Evolutionary conservation across 2,329 filamentous ascomycete genomes (phyloP).

Genomic region (Ophiostoma sp.): DNA sequence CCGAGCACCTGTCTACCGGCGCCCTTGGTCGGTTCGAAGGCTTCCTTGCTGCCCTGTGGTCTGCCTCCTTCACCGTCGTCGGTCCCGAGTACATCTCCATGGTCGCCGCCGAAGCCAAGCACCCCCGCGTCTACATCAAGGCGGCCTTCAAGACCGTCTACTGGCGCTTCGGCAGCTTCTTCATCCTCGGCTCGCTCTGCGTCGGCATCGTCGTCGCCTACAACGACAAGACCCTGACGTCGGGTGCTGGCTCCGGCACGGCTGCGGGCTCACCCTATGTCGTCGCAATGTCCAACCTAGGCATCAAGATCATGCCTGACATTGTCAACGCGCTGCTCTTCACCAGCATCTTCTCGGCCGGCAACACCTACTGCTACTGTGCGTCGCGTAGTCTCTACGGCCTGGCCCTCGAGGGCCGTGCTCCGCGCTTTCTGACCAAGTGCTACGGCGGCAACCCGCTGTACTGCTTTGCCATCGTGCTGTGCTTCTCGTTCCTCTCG

Average conservation of each 20-base stretch:
- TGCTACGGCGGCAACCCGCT: conserved; percentile 39
- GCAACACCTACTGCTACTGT: conserved; percentile 53
- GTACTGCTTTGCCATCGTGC: conserved; percentile 36
- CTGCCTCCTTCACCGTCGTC: conserved; percentile 38
- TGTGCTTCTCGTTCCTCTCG: conserved; percentile 36
- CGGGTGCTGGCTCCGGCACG: conserved; percentile 37
- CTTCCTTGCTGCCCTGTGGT: conserved; percentile 32
- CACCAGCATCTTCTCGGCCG: conserved; percentile 53
- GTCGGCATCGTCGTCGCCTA: conserved; percentile 64
- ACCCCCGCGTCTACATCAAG: conserved; percentile 61
- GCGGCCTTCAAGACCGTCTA: conserved; percentile 64
- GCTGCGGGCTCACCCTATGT: conserved; percentile 59
- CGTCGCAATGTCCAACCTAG: conserved; percentile 62
- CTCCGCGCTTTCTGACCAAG: conserved; percentile 36
- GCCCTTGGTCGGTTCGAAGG: conserved; percentile 35
- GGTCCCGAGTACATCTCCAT: conserved; percentile 61
- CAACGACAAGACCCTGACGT: conserved; percentile 42
- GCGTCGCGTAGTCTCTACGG: conserved; percentile 39
- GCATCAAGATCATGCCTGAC: conserved; percentile 61
- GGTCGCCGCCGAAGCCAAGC: conserved; percentile 62
- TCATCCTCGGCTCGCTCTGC: conserved; percentile 59
- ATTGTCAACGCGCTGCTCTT: conserved; percentile 61
- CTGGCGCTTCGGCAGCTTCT: conserved; percentile 65
- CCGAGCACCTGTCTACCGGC: conserved; percentile 35
- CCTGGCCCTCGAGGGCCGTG: conserved; percentile 39